Base-by-base conservation (phyloP, 345 rosid genomes). In the Nephelium lappaceum region DNA sequence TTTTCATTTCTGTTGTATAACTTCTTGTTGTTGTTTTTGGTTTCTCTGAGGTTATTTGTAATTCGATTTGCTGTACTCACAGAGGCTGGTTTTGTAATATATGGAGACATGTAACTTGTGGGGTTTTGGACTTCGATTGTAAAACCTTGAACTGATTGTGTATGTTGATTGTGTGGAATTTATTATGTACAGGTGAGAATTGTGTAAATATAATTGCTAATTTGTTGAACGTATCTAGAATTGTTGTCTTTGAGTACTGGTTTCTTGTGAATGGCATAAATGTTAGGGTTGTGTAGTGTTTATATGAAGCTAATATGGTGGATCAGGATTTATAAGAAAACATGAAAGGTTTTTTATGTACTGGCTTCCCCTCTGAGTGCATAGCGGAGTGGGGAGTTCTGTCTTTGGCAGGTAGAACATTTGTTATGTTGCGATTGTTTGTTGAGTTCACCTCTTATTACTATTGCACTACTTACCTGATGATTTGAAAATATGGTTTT, bases 331-430 rank as follows among this genome's bases (percentile, higher is more conserved):
- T 66, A 60, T 74, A 73, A 79, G 83, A 74, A 76, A 67, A 68
- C 14, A 12, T 57, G 42, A 66, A 70, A 60, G 64, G 85, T 47
- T 62, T 71, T 80, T 73, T 45, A 70, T 45, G 38, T 6, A 61
- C 78, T 74, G 47, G 75, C 53, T 75, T 69, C 83, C 78, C 80
- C 81, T 58, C 67, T 65, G 65, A 78, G 68, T 75, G 4, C 71
- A 19, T 66, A 57, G 62, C 65, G 75, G 79, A 78, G 84, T 66
- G 71, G 80, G 79, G 79, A 83, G 83, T 75, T 84, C 64, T 81
- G 24, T 81, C 86, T 74, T 80, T 23, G 75, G 43, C 90, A 85
- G 92, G 90, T 88, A 82, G 90, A 77, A 69, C 82, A 24, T 75
- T 78, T 70, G 18, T 41, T 72, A 61, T 77, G 57, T 51, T 73